Evolutionary conservation across 495 filamentous ascomycete genomes (phyloP).

Genomic region (Xylaria cubensis): DNA sequence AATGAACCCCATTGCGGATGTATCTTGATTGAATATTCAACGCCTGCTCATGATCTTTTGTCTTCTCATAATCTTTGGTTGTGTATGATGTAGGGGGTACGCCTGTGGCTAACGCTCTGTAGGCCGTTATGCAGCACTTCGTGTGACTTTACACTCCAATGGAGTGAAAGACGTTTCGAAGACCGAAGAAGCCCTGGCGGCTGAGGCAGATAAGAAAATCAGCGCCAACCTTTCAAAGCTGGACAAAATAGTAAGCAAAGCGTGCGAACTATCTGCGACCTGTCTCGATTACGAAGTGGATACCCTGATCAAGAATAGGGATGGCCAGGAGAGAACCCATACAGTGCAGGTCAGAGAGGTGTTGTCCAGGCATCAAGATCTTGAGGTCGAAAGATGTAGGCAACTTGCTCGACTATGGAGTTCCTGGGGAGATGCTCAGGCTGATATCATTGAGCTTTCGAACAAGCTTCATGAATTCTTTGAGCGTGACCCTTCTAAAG

Average conservation of each 20-base stretch:
- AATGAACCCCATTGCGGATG: not conserved
- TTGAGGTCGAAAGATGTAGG: slow-evolving; percentile 9
- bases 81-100: not conserved
- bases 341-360: slow-evolving; percentile 27
- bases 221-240: slow-evolving; percentile 22
- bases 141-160: slow-evolving; percentile 24
- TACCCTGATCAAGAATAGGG: not conserved
- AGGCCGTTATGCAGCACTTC: slow-evolving; percentile 26
- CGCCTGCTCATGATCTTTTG: not conserved
- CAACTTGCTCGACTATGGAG: slow-evolving; percentile 35
- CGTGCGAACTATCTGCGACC: not conserved
- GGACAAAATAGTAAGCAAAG: slow-evolving; percentile 13
- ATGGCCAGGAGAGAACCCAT: slow-evolving; percentile 29
- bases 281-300: slow-evolving; percentile 24
- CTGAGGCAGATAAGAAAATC: slow-evolving; percentile 14
- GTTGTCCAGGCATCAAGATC: slow-evolving; percentile 22
- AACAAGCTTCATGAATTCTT: slow-evolving; percentile 22
- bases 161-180: slow-evolving; percentile 16
- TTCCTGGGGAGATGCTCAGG: slow-evolving; percentile 28
- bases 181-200: not conserved
- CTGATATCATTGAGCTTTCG: slow-evolving; percentile 31
- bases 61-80: not conserved
- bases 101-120: not conserved
- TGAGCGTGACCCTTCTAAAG: slow-evolving; percentile 8
- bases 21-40: not conserved